Base-by-base conservation (phyloP, 257 asterid genomes). In the Anisodus tanguticus region DNA sequence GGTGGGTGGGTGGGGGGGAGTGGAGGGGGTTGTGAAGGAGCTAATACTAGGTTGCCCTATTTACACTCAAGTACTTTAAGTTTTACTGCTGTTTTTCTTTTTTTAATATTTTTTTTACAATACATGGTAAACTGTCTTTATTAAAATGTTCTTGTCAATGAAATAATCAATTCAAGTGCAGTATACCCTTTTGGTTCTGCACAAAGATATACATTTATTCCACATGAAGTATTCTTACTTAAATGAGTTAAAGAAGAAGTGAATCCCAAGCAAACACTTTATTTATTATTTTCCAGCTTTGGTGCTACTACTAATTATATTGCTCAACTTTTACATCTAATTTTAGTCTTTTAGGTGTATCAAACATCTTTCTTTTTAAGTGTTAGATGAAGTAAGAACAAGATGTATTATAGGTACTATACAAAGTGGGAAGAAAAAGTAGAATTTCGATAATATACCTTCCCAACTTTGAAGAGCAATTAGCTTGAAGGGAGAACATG, bases 391-490 rank as follows among this genome's bases (percentile, higher is more conserved):
- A 31, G 35, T 60, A 60, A n/a, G 35, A 64, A 70, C 79, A 53
- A 82, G 68, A 17, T 54, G 53, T 31, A 22, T 22, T 22, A 22
- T 66, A 60, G 49, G 71, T 16, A 83, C 57, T 72, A 39, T 76
- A 76, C 22, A 87, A 87, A 82, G 67, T 58, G 53, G 19, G 31
- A 31, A 31, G 35, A 31, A 31, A 31, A 62, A 80, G 81, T 60
- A 85, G 89, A 88, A 88, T 85, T 85, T 79, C 79, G 45, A 43
- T 45, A 76, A 45, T 82, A 88, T 88, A 86, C 92, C 88, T 89
- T 85, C 84, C 90, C 90, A 72, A 83, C 87, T 41, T 78, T 58
- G 79, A 85, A 81, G 86, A 88, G 78, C 86, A 85, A 89, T 77
- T 84, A 85, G 86, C 35, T 68, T 82, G 81, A 67, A 83, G 83